Conservation (phyloP, 768 basidiomycete species). For the Amanita muscaria region DNA sequence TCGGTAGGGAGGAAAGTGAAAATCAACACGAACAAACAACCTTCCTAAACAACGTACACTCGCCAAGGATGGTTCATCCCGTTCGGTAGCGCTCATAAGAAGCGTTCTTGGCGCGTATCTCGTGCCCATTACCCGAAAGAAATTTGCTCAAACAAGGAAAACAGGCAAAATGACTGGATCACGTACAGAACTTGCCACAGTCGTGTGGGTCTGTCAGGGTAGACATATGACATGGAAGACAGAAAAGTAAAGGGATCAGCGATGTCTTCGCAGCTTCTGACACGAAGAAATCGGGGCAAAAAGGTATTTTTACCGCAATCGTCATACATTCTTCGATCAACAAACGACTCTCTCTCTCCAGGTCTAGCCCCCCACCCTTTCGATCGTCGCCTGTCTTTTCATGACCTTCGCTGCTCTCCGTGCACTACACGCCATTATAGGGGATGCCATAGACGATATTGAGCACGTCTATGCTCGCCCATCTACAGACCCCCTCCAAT, state of each 20-base stretch:
- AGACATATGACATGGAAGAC: constrained; percentile 20
- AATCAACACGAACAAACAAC: constrained; percentile 1
- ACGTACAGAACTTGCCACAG: background rate
- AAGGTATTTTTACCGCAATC: constrained; percentile 2
- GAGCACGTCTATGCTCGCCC: constrained; percentile 43
- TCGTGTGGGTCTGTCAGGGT: background rate
- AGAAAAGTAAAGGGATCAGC: constrained; percentile 21
- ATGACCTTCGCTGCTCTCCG: constrained; percentile 60
- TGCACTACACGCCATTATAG: constrained; percentile 57
- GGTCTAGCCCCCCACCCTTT: constrained; percentile 1
- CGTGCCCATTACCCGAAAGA: background rate
- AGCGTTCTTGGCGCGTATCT: background rate
- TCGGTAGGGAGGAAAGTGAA: no score
- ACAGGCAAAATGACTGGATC: constrained; percentile 7
- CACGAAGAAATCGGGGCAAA: background rate
- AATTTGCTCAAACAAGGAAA: background rate
- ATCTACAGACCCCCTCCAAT: constrained; percentile 11
- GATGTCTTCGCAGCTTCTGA: constrained; percentile 11
- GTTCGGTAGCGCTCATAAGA: background rate
- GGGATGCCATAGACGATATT: constrained; percentile 61
- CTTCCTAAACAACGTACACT: background rate
- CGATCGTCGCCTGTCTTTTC: constrained; percentile 2
- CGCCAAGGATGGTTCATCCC: background rate
- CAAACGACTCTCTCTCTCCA: background rate
- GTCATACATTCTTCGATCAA: constrained; percentile 4